Percentiles rank a stretch among this genome's conserved stretches.
phyloP scores from a whole-genome alignment of 805 yeast species.

The Wickerhamiella parazyma region DNA sequence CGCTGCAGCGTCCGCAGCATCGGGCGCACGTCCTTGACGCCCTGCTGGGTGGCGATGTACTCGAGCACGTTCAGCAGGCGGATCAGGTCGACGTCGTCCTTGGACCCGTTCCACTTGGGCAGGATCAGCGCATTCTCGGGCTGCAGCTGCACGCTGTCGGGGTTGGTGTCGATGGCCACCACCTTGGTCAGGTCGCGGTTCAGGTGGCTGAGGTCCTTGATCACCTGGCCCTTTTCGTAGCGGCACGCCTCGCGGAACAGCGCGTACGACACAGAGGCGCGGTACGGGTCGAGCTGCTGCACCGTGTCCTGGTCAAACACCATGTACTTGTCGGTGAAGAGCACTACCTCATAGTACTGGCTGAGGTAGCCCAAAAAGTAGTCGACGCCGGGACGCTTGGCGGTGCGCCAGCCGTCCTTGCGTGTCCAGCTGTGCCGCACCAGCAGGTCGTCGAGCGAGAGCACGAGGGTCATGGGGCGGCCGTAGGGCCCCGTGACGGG shows the following conservation, averaged over 20 bases:
- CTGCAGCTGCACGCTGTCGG: conserved; percentile 60
- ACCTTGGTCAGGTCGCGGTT: conserved; percentile 83
- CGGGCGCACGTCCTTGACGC: conserved; percentile 76
- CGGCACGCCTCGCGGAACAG: conserved; percentile 84
- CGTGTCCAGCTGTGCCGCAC: conserved; percentile 88
- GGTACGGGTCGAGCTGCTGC: conserved; percentile 83
- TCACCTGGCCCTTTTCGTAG: conserved; percentile 73
- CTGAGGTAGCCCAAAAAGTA: conserved; percentile 90
- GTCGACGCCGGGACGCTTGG: conserved; percentile 96
- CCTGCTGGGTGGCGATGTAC: conserved; percentile 74
- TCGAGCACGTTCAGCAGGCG: conserved; percentile 84
- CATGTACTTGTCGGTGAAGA: conserved; percentile 75
- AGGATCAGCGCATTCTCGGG: conserved; percentile 89
- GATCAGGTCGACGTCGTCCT: conserved; percentile 64
- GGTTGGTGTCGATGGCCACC: conserved; percentile 64
- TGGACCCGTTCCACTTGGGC: conserved; percentile 73
- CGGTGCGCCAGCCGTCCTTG: conserved; percentile 94
- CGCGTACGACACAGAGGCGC: conserved; percentile 75
- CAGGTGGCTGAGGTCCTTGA: conserved; percentile 79
- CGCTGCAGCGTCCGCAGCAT: conserved; percentile 60
- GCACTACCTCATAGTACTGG: conserved; percentile 89
- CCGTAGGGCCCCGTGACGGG: conserved; percentile 84
- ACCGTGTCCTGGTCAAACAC: conserved; percentile 75
- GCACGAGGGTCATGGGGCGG: conserved; percentile 80
- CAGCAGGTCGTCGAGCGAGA: conserved; percentile 79